Base-by-base conservation (phyloP, 1,284 basidiomycete species). In the Tylopilus sp. region DNA sequence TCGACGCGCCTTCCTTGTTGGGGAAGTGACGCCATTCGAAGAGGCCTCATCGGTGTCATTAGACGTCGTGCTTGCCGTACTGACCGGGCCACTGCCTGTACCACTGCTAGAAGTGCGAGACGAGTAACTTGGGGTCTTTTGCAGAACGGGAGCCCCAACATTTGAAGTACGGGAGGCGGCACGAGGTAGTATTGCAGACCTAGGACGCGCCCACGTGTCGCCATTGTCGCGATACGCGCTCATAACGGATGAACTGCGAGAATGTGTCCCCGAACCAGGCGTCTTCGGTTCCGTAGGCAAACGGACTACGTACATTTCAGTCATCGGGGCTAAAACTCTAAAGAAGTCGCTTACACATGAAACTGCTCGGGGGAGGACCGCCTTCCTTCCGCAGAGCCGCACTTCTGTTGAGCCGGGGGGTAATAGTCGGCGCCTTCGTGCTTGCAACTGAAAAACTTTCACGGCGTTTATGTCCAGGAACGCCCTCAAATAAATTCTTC, bases 381-480 rank as follows among this genome's bases (percentile, higher is more conserved):
- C 75, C 83, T 24, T 83, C 80, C 56, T 83, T 84, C 47, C 93
- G 82, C 69, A 95, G 72, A 12, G 85, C 83, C 15, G 93, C 91
- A 69, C 90, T 91, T 75, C 84, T 89, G 71, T 94, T 95, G 68
- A 87, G 75, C 52, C 90, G 84, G 5, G 93, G 93, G 12, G 84
- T 81, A 18, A 94, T 83, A 3, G 82, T 83, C 1, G 94, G 93
- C 12, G 88, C 81, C 67, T 66, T 72, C 9, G 85, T 84, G 66
- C 89, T 91, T 19, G 89, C 85, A 29, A 95, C 93, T 2, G 86
- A 74, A 67, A 95, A 89, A 16, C 86, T 86, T 75, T 93, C 91
- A 44, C 91, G 81, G 62, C 93, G 83, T 79, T 94, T 95, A 74
- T 95, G 93, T 1, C 94, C 94, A 3, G 93, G 93, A 3, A 94